Base-by-base conservation (phyloP, 768 basidiomycete genomes). In the Rhodotorula babjevae region DNA sequence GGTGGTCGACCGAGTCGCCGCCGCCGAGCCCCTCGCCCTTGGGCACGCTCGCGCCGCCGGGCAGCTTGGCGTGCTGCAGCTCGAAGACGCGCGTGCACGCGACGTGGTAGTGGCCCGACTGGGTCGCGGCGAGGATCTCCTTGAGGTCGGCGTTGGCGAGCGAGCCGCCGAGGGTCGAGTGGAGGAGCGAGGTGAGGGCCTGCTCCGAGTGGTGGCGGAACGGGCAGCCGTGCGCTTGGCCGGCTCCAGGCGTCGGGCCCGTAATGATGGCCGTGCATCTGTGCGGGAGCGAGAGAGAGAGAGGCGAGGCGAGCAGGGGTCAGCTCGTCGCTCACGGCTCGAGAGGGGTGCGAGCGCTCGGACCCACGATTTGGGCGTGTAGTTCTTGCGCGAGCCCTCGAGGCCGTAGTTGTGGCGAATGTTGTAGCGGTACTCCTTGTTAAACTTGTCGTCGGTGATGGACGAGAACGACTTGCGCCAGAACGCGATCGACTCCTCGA, bases 41-140 rank as follows among this genome's bases (percentile, higher is more conserved):
- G 82, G 86, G 88, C 62, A 95, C 87, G 16, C 89, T 81, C 21
- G 8, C n/a, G 0, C 66, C 66, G 19, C 66, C 66, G 16, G 66
- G 66, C 19, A 76, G 63, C 62, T 72, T 75, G 42, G 75, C 87
- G 80, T 98, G 95, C 36, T 93, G 96, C 42, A 96, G 85, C 83
- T 99, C 96, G 81, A 93, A 99, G 31, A 98, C 92, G 33, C 94
- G 86, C 16, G 96, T 98, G 82, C 96, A 99, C 14, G 94, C 95
- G 58, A 97, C 90, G 80, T 99, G 95, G 80, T 88, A 95, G 80
- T 95, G 93, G 7, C 85, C 83, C 27, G 84, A 84, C 79, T 91
- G 92, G 62, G 95, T 91, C 7, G 85, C 87, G 61, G 84, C 84
- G 84, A 92, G 86, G 69, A 98, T 87, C 80, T 98, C 96, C 23